Evolutionary conservation across 805 yeast genomes (phyloP).

Genomic region (Pichia membranifaciens): DNA sequence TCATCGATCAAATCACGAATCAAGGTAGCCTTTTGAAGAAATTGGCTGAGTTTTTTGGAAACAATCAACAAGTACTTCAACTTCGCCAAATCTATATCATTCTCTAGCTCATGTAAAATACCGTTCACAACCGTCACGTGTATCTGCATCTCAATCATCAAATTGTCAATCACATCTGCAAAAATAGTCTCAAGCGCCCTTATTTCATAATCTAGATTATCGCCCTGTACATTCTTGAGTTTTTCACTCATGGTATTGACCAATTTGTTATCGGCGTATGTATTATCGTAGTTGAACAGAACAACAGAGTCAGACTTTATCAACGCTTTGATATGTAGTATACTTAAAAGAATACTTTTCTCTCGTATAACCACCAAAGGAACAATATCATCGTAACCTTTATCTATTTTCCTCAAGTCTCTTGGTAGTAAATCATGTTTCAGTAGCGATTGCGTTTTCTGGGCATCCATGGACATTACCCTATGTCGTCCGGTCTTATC

Average conservation of each 20-base stretch:
- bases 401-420: slow-evolving; percentile 48
- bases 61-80: slow-evolving; percentile 74
- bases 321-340: slow-evolving; percentile 46
- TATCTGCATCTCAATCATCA: slow-evolving; percentile 82
- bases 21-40: slow-evolving; percentile 74
- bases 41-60: slow-evolving; percentile 76
- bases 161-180: slow-evolving; percentile 68
- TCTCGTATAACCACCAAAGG: slow-evolving; percentile 48
- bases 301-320: slow-evolving; percentile 48
- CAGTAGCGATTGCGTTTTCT: slow-evolving; percentile 38
- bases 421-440: slow-evolving; percentile 44
- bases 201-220: slow-evolving; percentile 72
- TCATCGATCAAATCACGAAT: slow-evolving; percentile 84
- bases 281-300: slow-evolving; percentile 42
- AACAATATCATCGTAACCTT: slow-evolving; percentile 45
- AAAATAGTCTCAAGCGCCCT: slow-evolving; percentile 86
- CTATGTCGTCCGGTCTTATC: slow-evolving; percentile 39
- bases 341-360: slow-evolving; percentile 41
- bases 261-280: slow-evolving; percentile 41
- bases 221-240: slow-evolving; percentile 31
- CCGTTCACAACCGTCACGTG: slow-evolving; percentile 72
- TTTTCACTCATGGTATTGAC: slow-evolving; percentile 37
- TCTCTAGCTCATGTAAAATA: slow-evolving; percentile 71
- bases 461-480: slow-evolving; percentile 40
- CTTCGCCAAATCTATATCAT: slow-evolving; percentile 72